Percentiles rank a stretch among this genome's conserved stretches.
phyloP scores from a whole-genome alignment of 1,139 yeast genomes.

The Candida labiduridarum region DNA sequence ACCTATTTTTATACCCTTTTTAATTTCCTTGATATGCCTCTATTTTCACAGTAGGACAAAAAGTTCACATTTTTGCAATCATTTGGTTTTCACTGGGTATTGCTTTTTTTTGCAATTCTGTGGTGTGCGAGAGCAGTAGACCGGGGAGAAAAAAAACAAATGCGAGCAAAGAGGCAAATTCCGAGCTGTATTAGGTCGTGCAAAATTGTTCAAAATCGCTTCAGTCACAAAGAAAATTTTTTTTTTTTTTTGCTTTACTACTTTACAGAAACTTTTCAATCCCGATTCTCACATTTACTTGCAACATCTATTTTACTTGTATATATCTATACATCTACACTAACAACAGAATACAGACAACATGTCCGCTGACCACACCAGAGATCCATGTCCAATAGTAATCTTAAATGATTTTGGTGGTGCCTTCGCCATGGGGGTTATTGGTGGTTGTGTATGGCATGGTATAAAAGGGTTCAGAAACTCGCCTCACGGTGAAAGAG shows the following conservation, averaged over 20 bases:
- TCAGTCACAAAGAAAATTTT: conserved; percentile 1
- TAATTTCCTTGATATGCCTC: not conserved
- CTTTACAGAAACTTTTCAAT: not conserved
- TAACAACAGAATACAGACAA: not conserved
- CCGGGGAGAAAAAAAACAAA: too few relatives aligned
- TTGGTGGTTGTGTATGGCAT: conserved; percentile 99
- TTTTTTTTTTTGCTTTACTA: not conserved
- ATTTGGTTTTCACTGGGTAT: not conserved
- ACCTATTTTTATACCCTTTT: not conserved
- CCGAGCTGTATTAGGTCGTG: not conserved
- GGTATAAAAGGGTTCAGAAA: conserved; percentile 98
- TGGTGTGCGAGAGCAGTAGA: too few relatives aligned
- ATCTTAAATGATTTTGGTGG: conserved; percentile 97
- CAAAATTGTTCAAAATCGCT: not conserved
- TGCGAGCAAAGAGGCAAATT: not conserved
- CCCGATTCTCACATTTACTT: not conserved
- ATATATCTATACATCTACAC: not conserved
- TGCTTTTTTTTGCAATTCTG: not conserved
- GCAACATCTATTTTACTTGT: not conserved
- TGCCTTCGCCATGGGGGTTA: conserved; percentile 97
- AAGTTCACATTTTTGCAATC: not conserved
- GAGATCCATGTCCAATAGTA: conserved; percentile 99
- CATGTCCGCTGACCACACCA: conserved; percentile 94
- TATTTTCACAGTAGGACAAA: not conserved
- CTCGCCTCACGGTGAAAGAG: conserved; percentile 95